These are phyloP conservation scores for Globisporangium lucens DNA, from an alignment of 352 stramenopile genomes.

Conservation along the genomic window DNA sequence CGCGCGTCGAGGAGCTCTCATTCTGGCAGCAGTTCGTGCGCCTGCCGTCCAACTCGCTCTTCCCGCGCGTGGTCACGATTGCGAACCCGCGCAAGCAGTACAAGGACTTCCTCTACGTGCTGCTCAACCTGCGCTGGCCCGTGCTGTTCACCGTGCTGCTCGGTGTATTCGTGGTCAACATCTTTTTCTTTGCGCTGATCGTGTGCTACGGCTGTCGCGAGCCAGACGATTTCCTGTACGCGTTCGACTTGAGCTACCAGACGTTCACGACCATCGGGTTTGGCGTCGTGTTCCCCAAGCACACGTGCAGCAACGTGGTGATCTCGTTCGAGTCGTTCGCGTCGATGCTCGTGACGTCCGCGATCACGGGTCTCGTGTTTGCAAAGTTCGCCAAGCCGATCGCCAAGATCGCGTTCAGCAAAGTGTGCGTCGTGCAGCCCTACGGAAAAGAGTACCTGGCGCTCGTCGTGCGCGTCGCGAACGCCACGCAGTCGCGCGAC, in stretches of 20 bases:
- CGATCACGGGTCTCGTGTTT: slow-evolving; percentile 79
- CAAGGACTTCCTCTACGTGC: slow-evolving; percentile 83
- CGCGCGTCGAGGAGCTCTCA: slow-evolving; percentile 51
- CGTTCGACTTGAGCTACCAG: slow-evolving; percentile 79
- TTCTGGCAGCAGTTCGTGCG: slow-evolving; percentile 75
- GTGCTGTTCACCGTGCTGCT: slow-evolving; percentile 66
- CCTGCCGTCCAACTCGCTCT: slow-evolving; percentile 67
- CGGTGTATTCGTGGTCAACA: slow-evolving; percentile 54
- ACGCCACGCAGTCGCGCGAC: slow-evolving; percentile 75
- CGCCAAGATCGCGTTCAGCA: slow-evolving; percentile 78
- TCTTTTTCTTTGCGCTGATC: slow-evolving; percentile 57
- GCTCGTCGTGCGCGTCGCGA: slow-evolving; percentile 76
- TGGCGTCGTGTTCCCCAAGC: slow-evolving; percentile 64
- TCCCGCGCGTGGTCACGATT: slow-evolving; percentile 54
- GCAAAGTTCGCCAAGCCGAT: slow-evolving; percentile 81
- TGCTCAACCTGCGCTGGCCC: slow-evolving; percentile 81
- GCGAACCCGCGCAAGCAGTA: slow-evolving; percentile 65
- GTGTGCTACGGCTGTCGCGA: slow-evolving; percentile 51
- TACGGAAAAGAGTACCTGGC: slow-evolving; percentile 72
- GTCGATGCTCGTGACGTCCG: slow-evolving; percentile 79
- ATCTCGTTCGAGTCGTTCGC: slow-evolving; percentile 77
- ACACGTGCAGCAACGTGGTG: slow-evolving; percentile 62
- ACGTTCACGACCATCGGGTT: slow-evolving; percentile 87
- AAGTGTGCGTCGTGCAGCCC: slow-evolving; percentile 70
- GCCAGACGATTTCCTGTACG: slow-evolving; percentile 47